Base-by-base conservation (phyloP, 306 rosid species). In the Geum urbanum region DNA sequence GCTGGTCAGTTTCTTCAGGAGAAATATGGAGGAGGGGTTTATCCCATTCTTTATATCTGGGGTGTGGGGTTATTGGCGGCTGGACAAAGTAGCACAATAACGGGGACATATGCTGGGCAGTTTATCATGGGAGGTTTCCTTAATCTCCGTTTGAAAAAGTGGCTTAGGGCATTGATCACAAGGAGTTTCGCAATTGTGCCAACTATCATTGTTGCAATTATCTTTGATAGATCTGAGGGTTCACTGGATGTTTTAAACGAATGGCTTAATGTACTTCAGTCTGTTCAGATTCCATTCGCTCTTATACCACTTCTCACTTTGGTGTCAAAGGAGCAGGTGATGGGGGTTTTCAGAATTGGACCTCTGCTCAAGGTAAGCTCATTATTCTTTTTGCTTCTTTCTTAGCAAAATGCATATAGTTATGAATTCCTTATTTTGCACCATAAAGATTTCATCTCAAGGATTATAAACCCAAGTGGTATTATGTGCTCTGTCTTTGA, bases 121-220 rank as follows among this genome's bases (percentile, higher is more conserved):
- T 90, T 90, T 81, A 90, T 90, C 72, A 90, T 90, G 97, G 97
- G 95, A n/a, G 97, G 97, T 45, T 90, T 90, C 82, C 97, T 90
- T 62, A 79, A 90, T 83, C 97, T 90, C 52, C 86, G 88, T n/a
- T 70, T 90, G 69, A 88, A 88, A 87, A 90, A 90, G 78, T 90
- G 97, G 97, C 74, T 84, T 82, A 88, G 97, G 80, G 91, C 97
- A 15, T 78, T 90, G 83, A 90, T 90, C 72, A 90, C 95, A 2
- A 78, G 97, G 70, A 88, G 97, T 81, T 90, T 82, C 68, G 97
- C 97, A 58, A 90, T 90, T 75, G 82, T 90, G 74, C 97, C 97
- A 61, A 90, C 97, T 27, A 86, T 90, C 66, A 41, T 80, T 63
- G 97, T 90, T 66, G 97, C 95, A 75, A 76, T 90, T 70, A 70